Conservation (phyloP, 768 basidiomycete species). For the Pulveroboletus frians region DNA sequence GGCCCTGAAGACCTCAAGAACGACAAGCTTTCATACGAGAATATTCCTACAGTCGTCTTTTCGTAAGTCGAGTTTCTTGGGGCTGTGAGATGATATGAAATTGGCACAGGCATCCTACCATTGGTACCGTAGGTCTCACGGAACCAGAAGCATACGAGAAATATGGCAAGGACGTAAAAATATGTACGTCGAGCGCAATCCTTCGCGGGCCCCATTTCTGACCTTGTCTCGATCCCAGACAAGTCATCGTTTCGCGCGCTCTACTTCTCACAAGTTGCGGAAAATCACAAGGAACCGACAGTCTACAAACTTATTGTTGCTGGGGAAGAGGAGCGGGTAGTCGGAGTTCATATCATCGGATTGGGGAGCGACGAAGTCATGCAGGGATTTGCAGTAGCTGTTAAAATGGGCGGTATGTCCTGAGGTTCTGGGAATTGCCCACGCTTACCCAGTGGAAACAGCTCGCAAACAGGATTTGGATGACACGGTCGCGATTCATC, state of each 20-base stretch:
- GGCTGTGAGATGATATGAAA: slow-evolving; percentile 4
- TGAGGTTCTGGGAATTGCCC: not conserved
- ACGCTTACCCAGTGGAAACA: slow-evolving; percentile 12
- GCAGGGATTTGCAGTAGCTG: slow-evolving; percentile 95
- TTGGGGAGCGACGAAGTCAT: slow-evolving; percentile 88
- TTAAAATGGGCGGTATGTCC: slow-evolving; percentile 82
- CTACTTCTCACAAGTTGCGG: slow-evolving; percentile 88
- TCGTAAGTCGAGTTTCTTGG: slow-evolving; percentile 54
- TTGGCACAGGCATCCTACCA: slow-evolving; percentile 75
- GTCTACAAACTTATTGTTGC: slow-evolving; percentile 87
- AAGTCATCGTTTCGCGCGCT: slow-evolving; percentile 76
- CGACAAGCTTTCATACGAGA: slow-evolving; percentile 81
- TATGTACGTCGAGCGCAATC: slow-evolving; percentile 54
- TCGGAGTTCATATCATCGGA: slow-evolving; percentile 94
- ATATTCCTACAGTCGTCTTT: slow-evolving; percentile 95
- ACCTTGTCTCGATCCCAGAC: slow-evolving; percentile 40
- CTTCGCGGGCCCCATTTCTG: not conserved
- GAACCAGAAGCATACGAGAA: slow-evolving; percentile 85
- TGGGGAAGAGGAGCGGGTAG: slow-evolving; percentile 88
- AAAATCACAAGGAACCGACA: slow-evolving; percentile 91
- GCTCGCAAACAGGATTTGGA: slow-evolving; percentile 81
- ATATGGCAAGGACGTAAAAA: slow-evolving; percentile 86
- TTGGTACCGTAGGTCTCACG: slow-evolving; percentile 93
- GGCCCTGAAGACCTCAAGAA: slow-evolving; percentile 81
- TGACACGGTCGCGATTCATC: slow-evolving; percentile 88